These are phyloP conservation scores for Poteriospumella lacustris DNA, from an alignment of 108 stramenopile genomes.

Conservation along the genomic window DNA sequence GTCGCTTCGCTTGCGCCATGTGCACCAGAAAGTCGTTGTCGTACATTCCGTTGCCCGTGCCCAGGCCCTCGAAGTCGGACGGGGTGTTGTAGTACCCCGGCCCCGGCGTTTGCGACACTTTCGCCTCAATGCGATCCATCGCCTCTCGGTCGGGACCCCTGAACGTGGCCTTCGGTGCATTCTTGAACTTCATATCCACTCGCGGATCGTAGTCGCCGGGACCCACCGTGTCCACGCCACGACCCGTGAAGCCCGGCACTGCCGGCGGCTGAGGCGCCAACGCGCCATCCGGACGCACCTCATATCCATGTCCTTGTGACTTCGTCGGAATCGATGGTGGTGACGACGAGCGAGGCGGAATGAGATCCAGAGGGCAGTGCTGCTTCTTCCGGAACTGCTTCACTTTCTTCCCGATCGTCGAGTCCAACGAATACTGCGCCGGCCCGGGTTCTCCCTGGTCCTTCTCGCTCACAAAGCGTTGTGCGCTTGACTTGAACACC, in stretches of 20 bases:
- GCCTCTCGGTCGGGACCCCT: neutral
- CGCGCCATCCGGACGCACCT: neutral
- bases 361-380: neutral
- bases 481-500: neutral
- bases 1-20: neutral
- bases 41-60: no score
- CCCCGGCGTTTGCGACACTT: neutral
- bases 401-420: neutral
- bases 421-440: neutral
- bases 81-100: neutral
- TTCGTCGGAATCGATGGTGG: constrained; percentile 1
- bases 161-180: neutral
- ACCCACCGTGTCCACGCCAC: neutral
- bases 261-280: neutral
- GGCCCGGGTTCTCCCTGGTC: neutral
- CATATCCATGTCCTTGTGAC: neutral
- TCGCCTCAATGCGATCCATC: neutral
- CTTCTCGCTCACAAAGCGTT: neutral
- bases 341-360: neutral
- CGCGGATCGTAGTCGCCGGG: neutral
- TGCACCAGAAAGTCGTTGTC: neutral
- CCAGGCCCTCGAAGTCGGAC: neutral
- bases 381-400: neutral
- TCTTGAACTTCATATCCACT: neutral
- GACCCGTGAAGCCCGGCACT: neutral